Evolutionary conservation across 768 basidiomycete genomes (phyloP).

Genomic region (Cyclocybe cylindracea): DNA sequence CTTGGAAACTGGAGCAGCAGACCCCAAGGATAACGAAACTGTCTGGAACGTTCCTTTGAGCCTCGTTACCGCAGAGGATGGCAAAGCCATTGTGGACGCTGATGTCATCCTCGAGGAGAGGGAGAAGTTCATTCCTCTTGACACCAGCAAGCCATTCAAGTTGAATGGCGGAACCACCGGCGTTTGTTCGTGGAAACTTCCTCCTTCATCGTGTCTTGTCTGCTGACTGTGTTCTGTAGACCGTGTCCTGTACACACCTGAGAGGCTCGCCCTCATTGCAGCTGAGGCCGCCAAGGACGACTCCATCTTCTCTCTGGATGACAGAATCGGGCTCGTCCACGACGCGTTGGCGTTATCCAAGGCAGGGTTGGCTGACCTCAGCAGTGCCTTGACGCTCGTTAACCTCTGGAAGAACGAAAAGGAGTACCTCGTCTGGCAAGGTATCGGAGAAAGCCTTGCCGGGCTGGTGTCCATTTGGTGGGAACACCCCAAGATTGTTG

Average conservation of each 20-base stretch:
- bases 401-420: conserved; percentile 70
- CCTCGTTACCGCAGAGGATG: conserved; percentile 60
- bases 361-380: conserved; percentile 77
- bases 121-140: conserved; percentile 67
- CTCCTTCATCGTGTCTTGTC: background rate
- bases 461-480: conserved; percentile 74
- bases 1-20: conserved; percentile 79
- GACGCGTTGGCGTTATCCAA: conserved; percentile 81
- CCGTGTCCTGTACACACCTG: conserved; percentile 84
- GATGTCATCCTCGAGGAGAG: conserved; percentile 66
- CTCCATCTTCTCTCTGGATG: conserved; percentile 74
- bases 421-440: conserved; percentile 84
- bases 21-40: conserved; percentile 83
- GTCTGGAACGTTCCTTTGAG: conserved; percentile 87
- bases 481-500: conserved; percentile 64
- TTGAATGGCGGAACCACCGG: conserved; percentile 88
- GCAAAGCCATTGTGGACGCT: conserved; percentile 61
- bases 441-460: conserved; percentile 57
- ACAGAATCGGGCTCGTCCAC: conserved; percentile 86
- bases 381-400: conserved; percentile 75
- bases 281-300: conserved; percentile 70
- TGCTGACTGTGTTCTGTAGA: conserved; percentile 40
- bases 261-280: conserved; percentile 77
- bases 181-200: conserved; percentile 65
- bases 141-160: conserved; percentile 81